phyloP scores from a whole-genome alignment of 2,329 filamentous ascomycete species.

The Sporothrix brasiliensis region DNA sequence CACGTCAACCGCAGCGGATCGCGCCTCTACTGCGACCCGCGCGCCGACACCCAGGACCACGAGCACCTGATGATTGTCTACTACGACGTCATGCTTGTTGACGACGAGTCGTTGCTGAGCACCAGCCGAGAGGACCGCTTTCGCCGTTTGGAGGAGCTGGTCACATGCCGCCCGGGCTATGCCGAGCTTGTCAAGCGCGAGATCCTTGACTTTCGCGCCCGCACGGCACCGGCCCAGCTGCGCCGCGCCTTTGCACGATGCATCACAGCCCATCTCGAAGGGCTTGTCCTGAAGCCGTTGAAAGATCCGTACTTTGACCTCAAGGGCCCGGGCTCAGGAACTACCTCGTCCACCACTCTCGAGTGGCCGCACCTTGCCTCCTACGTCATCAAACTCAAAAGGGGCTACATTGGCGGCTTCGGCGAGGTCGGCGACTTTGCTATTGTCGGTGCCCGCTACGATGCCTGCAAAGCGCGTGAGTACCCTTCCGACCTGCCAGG shows the following conservation, averaged over 20 bases:
- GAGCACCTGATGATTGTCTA: slow-evolving; percentile 66
- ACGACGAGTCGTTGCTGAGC: slow-evolving; percentile 56
- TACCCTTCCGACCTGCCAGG: slow-evolving; percentile 52
- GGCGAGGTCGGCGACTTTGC: slow-evolving; percentile 85
- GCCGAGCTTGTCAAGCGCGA: slow-evolving; percentile 69
- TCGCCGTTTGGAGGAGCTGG: slow-evolving; percentile 59
- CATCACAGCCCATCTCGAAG: slow-evolving; percentile 71
- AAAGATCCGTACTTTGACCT: slow-evolving; percentile 75
- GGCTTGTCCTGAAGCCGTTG: slow-evolving; percentile 78
- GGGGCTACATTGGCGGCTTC: slow-evolving; percentile 76
- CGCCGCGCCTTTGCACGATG: slow-evolving; percentile 67
- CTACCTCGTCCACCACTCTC: neutral
- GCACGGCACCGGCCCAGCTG: slow-evolving; percentile 57
- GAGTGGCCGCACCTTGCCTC: slow-evolving; percentile 32
- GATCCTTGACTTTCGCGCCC: slow-evolving; percentile 65
- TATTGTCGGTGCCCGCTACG: slow-evolving; percentile 73
- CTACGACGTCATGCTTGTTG: slow-evolving; percentile 60
- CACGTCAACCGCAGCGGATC: slow-evolving; percentile 72
- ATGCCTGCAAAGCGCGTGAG: slow-evolving; percentile 62
- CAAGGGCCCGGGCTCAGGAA: slow-evolving; percentile 32
- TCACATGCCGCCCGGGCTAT: slow-evolving; percentile 58
- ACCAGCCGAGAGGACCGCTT: slow-evolving; percentile 62
- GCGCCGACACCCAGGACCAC: slow-evolving; percentile 38
- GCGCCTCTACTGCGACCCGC: slow-evolving; percentile 20
- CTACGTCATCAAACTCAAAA: slow-evolving; percentile 80